Percentiles rank a stretch among this genome's conserved stretches.
Evolutionary conservation across 495 filamentous ascomycete species (phyloP).

Genomic region (Penicillium atrosanguineum): DNA sequence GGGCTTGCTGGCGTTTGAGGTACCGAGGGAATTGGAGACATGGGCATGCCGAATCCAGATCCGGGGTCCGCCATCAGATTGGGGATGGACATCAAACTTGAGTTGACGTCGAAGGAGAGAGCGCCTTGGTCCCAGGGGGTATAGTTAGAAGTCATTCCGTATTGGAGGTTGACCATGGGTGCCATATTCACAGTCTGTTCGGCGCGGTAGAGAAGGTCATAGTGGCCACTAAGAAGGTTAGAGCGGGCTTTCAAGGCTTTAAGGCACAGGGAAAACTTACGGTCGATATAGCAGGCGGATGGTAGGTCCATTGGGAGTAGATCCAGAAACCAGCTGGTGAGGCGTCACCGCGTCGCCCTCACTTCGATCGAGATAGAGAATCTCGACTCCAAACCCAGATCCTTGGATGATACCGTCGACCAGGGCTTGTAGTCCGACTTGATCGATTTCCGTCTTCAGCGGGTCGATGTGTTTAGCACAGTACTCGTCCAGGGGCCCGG

Average conservation of each 20-base stretch:
- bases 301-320: constrained; percentile 50
- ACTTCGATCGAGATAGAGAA: constrained; percentile 90
- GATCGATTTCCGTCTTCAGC: constrained; percentile 79
- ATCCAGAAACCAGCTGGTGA: constrained; percentile 59
- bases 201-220: constrained; percentile 84
- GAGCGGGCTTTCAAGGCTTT: neutral
- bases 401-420: constrained; percentile 73
- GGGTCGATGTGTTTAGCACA: constrained; percentile 69
- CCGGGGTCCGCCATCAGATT: constrained; percentile 44
- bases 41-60: constrained; percentile 35
- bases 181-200: constrained; percentile 52
- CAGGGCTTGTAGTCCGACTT: constrained; percentile 74
- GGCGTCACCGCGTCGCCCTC: constrained; percentile 75
- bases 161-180: constrained; percentile 45
- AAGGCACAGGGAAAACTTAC: constrained; percentile 43
- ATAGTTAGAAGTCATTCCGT: constrained; percentile 45
- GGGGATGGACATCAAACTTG: constrained; percentile 52
- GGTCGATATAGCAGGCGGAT: constrained; percentile 68
- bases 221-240: constrained; percentile 67
- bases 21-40: constrained; percentile 38
- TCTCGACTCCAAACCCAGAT: constrained; percentile 75
- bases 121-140: constrained; percentile 41
- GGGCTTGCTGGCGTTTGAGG: constrained; percentile 46
- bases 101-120: constrained; percentile 48
- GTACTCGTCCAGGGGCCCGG: constrained; percentile 64